Evolutionary conservation across 768 basidiomycete species (phyloP), one percentile per base, ranked within the genome.

Genomic region (Termitomyces sp.): DNA sequence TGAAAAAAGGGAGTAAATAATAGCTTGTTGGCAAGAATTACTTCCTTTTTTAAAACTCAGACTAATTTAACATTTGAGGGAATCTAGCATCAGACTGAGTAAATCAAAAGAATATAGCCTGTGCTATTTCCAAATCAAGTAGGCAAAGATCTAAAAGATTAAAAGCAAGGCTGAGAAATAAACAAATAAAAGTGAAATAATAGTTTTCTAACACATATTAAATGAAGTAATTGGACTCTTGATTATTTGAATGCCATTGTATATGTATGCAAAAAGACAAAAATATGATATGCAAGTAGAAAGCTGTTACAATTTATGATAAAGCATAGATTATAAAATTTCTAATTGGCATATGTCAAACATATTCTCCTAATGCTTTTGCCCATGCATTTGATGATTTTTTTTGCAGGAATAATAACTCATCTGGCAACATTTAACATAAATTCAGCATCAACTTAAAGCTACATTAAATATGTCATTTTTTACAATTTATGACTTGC

Each of bases 351-450:
- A 55, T 62, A 62, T 58, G 67, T 65, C 50, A 71, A 62, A 24
- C 63, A 70, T 33, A 68, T 42, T 4, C 64, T 62, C 20, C 39
- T 57, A 57, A 89, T 77, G 18, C 91, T 90, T 67, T 87, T 91
- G 31, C 83, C 85, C 44, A 86, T 74, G 30, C 89, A 89, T 57
- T 89, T 89, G 22, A 85, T 70, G 7, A 87, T n/a, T 81, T 69
- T 85, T 89, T 69, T 82, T 89, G 44, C 87, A 84, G 3, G 90
- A 75, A 30, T 93, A 6, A 77, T 80, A 41, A 88, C 71, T 65
- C 76, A 88, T 75, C 88, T 90, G 15, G 81, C 82, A 30, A 87
- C 71, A 22, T 76, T 76, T 57, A 82, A 69, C 48, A 85, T 75
- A 63, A 86, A 87, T 57, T 90, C 89, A 34, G 81, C 78, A 59